Evolutionary conservation across 2,329 filamentous ascomycete species (phyloP).

Genomic region (Nemania sp.): DNA sequence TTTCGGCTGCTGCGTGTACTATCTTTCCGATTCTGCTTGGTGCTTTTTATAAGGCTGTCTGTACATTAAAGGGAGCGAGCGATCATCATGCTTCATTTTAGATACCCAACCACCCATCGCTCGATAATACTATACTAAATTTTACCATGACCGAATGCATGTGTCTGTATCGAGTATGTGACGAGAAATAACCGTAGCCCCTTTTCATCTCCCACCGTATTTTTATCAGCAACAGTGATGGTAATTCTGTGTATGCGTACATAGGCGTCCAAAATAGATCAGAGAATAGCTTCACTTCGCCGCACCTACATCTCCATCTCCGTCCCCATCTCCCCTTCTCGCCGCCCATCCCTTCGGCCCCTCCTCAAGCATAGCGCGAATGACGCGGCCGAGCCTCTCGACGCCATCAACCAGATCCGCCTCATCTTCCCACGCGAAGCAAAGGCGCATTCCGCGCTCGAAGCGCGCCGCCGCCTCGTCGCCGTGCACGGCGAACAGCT

Average conservation of each 20-base stretch:
- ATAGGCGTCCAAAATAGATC: too few relatives aligned
- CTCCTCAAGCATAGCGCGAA: slow-evolving; percentile 28
- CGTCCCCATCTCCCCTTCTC: background rate
- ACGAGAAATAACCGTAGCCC: background rate
- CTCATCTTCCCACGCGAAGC: slow-evolving; percentile 74
- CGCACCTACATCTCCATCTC: slow-evolving; percentile 5
- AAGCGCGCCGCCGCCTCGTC: slow-evolving; percentile 60
- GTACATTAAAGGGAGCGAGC: slow-evolving; percentile 14
- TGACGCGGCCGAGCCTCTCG: slow-evolving; percentile 58
- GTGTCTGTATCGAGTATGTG: background rate
- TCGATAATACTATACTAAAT: background rate
- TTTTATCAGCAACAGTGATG: too few relatives aligned
- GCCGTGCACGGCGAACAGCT: slow-evolving; percentile 68
- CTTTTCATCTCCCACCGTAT: background rate
- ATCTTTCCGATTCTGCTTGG: background rate
- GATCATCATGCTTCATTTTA: slow-evolving; percentile 15
- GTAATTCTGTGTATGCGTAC: too few relatives aligned
- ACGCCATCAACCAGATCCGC: slow-evolving; percentile 69
- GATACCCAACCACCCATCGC: slow-evolving; percentile 22
- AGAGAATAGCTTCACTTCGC: slow-evolving; percentile 12
- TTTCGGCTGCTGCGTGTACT: background rate
- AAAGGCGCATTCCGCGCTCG: slow-evolving; percentile 63
- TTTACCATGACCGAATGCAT: background rate
- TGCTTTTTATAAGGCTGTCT: background rate
- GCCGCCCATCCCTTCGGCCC: slow-evolving; percentile 22